These are phyloP conservation scores for Acorus calamus DNA, from an alignment of 106 monocot species.

Conservation along the genomic window DNA sequence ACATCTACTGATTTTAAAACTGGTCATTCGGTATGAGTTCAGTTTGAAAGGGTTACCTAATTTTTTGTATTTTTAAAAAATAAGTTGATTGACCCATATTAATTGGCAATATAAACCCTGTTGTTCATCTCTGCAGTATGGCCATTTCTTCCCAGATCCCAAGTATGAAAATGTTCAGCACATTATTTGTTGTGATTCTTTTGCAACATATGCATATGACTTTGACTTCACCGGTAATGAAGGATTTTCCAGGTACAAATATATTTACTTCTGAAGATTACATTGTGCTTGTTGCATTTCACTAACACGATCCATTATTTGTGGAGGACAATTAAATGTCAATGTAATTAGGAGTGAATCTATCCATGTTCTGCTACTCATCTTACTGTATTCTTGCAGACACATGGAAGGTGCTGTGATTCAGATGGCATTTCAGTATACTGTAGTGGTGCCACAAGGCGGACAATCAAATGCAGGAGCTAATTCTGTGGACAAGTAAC, in stretches of 20 bases:
- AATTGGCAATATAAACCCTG: no score
- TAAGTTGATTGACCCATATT: background rate
- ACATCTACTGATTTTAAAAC: constrained; percentile 90
- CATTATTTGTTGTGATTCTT: constrained; percentile 97
- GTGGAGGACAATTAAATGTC: no score
- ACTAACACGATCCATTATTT: no score
- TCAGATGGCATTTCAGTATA: constrained; percentile 91
- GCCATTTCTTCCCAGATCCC: constrained; percentile 99
- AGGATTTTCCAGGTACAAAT: constrained; percentile 82
- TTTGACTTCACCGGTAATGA: constrained; percentile 60
- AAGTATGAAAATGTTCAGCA: constrained; percentile 99
- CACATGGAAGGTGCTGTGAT: constrained; percentile 69
- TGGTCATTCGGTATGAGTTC: constrained; percentile 65
- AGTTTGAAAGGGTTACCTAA: constrained; percentile 1
- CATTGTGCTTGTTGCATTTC: background rate
- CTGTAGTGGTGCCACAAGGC: constrained; percentile 54
- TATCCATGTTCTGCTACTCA: no score
- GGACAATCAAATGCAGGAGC: constrained; percentile 24
- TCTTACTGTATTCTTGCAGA: constrained; percentile 27
- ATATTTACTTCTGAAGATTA: background rate
- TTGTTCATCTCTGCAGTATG: constrained; percentile 47
- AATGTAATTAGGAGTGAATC: no score
- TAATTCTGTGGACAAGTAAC: constrained; percentile 42
- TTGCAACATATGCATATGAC: constrained; percentile 96
- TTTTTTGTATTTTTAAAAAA: background rate